Evolutionary conservation across 768 basidiomycete genomes (phyloP).

Genomic region (Psilocybe sp.): DNA sequence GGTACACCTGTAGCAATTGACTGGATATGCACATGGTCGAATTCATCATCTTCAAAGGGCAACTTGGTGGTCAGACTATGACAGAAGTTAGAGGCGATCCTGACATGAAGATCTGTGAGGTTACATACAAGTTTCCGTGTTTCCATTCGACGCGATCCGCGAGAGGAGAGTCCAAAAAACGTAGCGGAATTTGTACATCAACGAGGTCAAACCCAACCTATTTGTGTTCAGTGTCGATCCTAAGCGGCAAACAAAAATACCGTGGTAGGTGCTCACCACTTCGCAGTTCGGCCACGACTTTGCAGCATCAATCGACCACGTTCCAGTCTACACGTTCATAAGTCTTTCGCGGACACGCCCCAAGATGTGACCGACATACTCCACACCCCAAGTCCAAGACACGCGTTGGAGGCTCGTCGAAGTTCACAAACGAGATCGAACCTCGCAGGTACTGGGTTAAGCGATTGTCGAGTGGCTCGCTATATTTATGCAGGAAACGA

Average conservation of each 20-base stretch:
- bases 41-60: slow-evolving; percentile 81
- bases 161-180: slow-evolving; percentile 46
- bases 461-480: slow-evolving; percentile 54
- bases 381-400: slow-evolving; percentile 75
- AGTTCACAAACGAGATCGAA: slow-evolving; percentile 61
- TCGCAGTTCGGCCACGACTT: slow-evolving; percentile 65
- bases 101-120: not conserved
- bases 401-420: slow-evolving; percentile 47
- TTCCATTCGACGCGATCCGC: slow-evolving; percentile 65
- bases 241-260: not conserved
- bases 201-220: slow-evolving; percentile 82
- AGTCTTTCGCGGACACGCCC: not conserved
- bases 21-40: slow-evolving; percentile 77
- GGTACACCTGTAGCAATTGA: slow-evolving; percentile 65
- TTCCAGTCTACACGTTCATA: slow-evolving; percentile 46
- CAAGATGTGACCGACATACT: slow-evolving; percentile 37
- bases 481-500: slow-evolving; percentile 17
- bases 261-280: slow-evolving; percentile 43
- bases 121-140: slow-evolving; percentile 71
- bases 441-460: slow-evolving; percentile 46
- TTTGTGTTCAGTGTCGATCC: not conserved
- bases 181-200: slow-evolving; percentile 64
- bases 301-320: slow-evolving; percentile 72
- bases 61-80: slow-evolving; percentile 68
- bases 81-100: not conserved